Conservation (phyloP, 805 yeast species). For the Hanseniaspora meyeri region DNA sequence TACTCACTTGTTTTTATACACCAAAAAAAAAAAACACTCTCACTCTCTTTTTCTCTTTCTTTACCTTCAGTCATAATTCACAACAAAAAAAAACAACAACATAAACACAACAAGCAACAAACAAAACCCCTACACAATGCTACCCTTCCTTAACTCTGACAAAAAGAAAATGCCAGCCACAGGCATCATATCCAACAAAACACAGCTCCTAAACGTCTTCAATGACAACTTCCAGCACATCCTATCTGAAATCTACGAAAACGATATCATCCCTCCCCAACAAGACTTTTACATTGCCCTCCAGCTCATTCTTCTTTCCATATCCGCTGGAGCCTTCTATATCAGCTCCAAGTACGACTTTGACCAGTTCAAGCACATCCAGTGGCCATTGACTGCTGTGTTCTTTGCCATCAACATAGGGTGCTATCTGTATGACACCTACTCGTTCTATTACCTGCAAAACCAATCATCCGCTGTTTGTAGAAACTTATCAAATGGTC, state of each 20-base stretch:
- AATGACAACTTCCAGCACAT: conserved; percentile 1
- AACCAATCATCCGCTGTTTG: neutral
- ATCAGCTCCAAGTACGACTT: neutral
- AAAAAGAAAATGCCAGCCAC: neutral
- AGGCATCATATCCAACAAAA: neutral
- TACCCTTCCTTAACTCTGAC: neutral
- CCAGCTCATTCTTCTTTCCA: neutral
- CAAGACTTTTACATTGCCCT: neutral
- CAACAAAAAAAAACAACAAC: neutral
- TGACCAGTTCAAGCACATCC: neutral
- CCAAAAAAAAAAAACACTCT: neutral
- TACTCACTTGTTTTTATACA: neutral
- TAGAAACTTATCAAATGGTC: neutral
- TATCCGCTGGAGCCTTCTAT: neutral
- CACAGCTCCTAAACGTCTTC: neutral
- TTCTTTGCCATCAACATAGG: neutral
- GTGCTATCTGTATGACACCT: neutral
- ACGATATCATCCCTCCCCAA: neutral
- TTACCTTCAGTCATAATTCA: no score
- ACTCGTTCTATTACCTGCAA: neutral
- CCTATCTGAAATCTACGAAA: neutral
- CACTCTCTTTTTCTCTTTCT: no score
- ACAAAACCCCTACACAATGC: neutral
- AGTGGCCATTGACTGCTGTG: neutral
- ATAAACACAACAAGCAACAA: neutral